Evolutionary conservation across 2,329 filamentous ascomycete genomes (phyloP).

Genomic region (Fusarium penzigii): DNA sequence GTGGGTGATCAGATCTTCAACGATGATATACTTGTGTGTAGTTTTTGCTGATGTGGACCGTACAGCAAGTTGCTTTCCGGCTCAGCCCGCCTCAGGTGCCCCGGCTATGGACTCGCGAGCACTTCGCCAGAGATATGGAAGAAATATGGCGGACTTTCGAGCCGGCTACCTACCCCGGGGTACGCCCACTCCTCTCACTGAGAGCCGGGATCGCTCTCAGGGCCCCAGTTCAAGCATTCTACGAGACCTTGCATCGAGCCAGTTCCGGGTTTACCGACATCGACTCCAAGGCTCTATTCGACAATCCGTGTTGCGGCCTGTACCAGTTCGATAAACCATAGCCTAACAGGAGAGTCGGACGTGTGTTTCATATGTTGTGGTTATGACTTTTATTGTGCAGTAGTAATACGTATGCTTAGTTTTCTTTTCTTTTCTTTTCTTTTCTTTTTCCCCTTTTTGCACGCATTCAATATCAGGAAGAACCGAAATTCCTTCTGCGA

Average conservation of each 20-base stretch:
- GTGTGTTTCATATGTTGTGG: no score
- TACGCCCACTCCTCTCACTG: background rate
- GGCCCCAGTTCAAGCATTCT: background rate
- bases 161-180: background rate
- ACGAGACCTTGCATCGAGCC: background rate
- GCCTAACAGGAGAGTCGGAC: no score
- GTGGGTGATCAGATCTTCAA: background rate
- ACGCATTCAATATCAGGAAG: no score
- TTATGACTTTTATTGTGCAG: no score
- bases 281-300: background rate
- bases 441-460: no score
- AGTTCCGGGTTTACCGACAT: background rate
- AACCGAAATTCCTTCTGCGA: no score
- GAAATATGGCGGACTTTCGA: background rate
- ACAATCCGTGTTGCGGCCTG: background rate
- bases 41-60: background rate
- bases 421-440: no score
- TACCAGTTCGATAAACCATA: no score
- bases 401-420: no score
- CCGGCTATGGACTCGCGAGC: background rate
- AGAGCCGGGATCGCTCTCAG: background rate
- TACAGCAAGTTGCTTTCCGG: background rate
- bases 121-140: background rate
- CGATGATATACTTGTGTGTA: background rate
- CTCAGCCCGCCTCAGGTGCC: background rate